phyloP scores from a whole-genome alignment of 2,329 filamentous ascomycete species.

The Fusarium fracticaudum region DNA sequence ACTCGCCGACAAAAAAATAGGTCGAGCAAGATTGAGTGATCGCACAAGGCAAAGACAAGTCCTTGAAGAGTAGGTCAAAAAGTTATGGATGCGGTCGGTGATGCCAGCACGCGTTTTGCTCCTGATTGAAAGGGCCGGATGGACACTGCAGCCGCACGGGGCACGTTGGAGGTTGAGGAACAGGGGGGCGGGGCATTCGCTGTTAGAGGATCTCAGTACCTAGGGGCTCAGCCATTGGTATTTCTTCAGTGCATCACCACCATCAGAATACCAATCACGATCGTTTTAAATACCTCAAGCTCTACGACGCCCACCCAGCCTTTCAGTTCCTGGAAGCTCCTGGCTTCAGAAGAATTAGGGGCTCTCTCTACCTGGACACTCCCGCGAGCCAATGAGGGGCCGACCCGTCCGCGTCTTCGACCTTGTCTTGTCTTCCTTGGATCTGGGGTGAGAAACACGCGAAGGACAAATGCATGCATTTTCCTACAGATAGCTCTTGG shows the following conservation, averaged over 20 bases:
- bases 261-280: slow-evolving; percentile 4
- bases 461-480: slow-evolving; percentile 29
- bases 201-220: slow-evolving; percentile 30
- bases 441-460: slow-evolving; percentile 33
- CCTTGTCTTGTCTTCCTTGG: slow-evolving; percentile 29
- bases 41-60: slow-evolving; percentile 33
- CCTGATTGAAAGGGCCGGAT: slow-evolving; percentile 44
- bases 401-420: slow-evolving; percentile 41
- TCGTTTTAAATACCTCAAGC: slow-evolving; percentile 11
- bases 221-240: slow-evolving; percentile 28
- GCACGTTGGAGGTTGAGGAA: slow-evolving; percentile 34
- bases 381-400: slow-evolving; percentile 42
- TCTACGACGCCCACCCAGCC: slow-evolving; percentile 32
- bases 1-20: slow-evolving; percentile 37
- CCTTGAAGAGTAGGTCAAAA: slow-evolving; percentile 34
- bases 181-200: slow-evolving; percentile 37
- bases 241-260: background rate
- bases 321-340: slow-evolving; percentile 34
- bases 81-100: slow-evolving; percentile 43
- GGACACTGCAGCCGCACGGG: slow-evolving; percentile 41
- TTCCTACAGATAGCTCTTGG: slow-evolving; percentile 10
- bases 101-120: slow-evolving; percentile 48
- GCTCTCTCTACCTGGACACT: slow-evolving; percentile 33
- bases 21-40: slow-evolving; percentile 33
- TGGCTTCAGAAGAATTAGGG: slow-evolving; percentile 42